phyloP scores from a whole-genome alignment of 2,329 filamentous ascomycete species.

The Penicillium sp. region DNA sequence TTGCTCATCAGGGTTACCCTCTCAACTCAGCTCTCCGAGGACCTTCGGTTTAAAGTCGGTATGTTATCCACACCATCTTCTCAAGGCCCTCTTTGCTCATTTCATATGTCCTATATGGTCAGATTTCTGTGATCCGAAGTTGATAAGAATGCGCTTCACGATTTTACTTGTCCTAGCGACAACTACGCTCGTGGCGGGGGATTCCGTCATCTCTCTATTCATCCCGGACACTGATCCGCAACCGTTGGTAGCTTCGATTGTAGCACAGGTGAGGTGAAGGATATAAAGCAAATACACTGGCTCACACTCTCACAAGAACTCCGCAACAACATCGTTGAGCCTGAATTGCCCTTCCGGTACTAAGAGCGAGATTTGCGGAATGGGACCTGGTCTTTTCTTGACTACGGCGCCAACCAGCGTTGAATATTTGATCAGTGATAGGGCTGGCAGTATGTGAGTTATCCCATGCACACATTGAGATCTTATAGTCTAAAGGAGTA shows the following conservation, averaged over 20 bases:
- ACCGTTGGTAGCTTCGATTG: conserved; percentile 26
- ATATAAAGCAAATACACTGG: no score
- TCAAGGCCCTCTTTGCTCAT: no score
- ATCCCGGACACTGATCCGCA: conserved; percentile 25
- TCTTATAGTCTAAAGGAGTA: no score
- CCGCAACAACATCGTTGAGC: conserved; percentile 28
- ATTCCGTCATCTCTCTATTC: conserved; percentile 27
- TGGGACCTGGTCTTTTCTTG: conserved; percentile 28
- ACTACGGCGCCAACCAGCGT: conserved; percentile 18
- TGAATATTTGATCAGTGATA: conserved; percentile 12
- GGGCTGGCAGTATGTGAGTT: conserved; percentile 10
- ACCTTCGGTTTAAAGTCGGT: no score
- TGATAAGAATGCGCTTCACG: conserved; percentile 14
- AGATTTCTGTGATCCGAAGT: no score
- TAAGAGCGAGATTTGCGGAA: conserved; percentile 25
- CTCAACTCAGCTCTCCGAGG: no score
- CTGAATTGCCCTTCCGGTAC: conserved; percentile 27
- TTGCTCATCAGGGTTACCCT: no score
- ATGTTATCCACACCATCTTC: no score
- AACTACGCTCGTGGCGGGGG: conserved; percentile 19
- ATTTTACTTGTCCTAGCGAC: conserved; percentile 19
- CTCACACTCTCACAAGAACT: conserved; percentile 1
- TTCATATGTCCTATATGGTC: no score
- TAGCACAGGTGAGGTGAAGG: conserved; percentile 21
- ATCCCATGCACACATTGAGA: background rate